Conservation (phyloP, 768 basidiomycete genomes). For the Terana coerulea region DNA sequence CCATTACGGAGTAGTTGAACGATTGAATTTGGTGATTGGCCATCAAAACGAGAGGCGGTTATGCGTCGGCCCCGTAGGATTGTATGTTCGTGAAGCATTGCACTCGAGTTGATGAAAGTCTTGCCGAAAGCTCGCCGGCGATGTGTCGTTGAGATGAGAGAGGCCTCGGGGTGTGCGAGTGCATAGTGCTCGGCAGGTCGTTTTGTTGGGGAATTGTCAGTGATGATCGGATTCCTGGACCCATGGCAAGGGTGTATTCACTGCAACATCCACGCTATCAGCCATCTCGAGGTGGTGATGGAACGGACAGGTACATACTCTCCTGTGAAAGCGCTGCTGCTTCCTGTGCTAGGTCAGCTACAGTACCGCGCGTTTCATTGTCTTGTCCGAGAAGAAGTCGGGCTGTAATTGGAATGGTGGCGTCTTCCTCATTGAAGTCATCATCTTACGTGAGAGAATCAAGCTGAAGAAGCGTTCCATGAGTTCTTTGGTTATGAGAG, state of each 20-base stretch:
- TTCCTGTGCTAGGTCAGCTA: background rate
- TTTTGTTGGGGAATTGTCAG: too few species aligned
- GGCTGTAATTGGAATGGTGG: background rate
- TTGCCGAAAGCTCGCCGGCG: too few species aligned
- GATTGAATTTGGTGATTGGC: background rate
- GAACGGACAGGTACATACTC: background rate
- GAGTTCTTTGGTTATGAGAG: too few species aligned
- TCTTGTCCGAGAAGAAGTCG: background rate
- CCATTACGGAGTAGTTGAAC: background rate
- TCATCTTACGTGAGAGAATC: too few species aligned
- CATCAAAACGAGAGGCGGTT: background rate
- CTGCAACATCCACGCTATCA: too few species aligned
- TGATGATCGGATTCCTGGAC: too few species aligned
- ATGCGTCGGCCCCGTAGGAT: background rate
- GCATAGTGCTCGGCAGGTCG: too few species aligned
- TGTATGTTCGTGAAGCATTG: background rate
- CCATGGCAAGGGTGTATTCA: too few species aligned
- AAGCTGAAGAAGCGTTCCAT: background rate
- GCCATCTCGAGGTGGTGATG: too few species aligned
- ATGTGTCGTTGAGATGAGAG: too few species aligned
- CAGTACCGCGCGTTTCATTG: background rate
- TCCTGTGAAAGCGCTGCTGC: background rate
- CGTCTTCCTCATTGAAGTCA: background rate
- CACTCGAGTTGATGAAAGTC: background rate
- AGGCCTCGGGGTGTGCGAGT: too few species aligned